Base-by-base conservation (phyloP, 169 alveolate species). In the Besnoitia besnoiti region DNA sequence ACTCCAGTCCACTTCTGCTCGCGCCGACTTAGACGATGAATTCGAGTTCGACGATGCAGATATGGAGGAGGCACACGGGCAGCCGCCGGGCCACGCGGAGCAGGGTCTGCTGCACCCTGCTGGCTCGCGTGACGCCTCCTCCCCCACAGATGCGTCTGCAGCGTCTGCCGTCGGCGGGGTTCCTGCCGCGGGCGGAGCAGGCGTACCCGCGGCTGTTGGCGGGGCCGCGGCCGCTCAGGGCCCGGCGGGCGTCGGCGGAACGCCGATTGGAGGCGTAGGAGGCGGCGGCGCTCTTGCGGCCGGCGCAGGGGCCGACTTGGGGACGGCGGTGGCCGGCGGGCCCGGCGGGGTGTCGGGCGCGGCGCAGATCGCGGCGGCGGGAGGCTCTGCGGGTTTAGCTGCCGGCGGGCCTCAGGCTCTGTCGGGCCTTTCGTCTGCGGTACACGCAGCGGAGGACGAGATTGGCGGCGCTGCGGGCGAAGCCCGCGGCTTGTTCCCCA, bases 11-110 rank as follows among this genome's bases (percentile, higher is more conserved):
- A 35, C 46, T n/a, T 85, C 77, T 55, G 47, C 85, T 30, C 55
- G 85, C 2, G 93, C 84, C 59, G 90, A 80, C 77, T 62, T 90
- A 51, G 93, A 90, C n/a, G 90, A 77, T 19, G 93, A 90, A 76
- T 90, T 90, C 55, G 93, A 90, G 87, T 90, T 90, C 55, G 93
- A 90, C 76, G 93, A 90, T 61, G 93, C 80, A 33, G 93, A 90
- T 42, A 47, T 90, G 77, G 90, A 90, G 27, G 93, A 90, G 19
- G 49, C 90, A 21, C 93, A 90, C 59, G 59, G 40, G 47, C 85
- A 39, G 16, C 85, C 44, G 24, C 30, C 51, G 30, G 40, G 33
- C n/a, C n/a, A n/a, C n/a, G n/a, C n/a, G n/a, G n/a, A n/a, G n/a
- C n/a, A n/a, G 19, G 12, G 35, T 42, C n/a, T 16, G 80, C 80